Conservation (phyloP, 2,329 filamentous ascomycete species). For the Claviceps arundinis region DNA sequence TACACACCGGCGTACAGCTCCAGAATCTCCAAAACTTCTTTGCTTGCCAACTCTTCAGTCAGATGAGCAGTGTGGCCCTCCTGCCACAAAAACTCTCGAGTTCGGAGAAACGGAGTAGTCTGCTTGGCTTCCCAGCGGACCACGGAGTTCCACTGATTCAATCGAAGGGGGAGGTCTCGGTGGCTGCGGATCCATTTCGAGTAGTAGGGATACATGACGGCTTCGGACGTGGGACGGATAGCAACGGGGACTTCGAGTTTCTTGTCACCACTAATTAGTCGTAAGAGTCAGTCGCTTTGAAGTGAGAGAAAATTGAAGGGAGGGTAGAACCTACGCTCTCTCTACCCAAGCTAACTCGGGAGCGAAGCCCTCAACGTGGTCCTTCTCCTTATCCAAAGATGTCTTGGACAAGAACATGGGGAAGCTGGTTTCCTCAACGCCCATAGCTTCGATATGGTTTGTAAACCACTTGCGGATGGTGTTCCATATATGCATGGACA, state of each 20-base stretch:
- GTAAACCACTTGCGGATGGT: slow-evolving; percentile 55
- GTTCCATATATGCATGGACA: slow-evolving; percentile 55
- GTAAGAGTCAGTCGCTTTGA: neutral
- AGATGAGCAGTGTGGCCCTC: slow-evolving; percentile 88
- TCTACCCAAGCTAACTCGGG: slow-evolving; percentile 85
- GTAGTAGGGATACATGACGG: slow-evolving; percentile 93
- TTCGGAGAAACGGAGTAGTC: slow-evolving; percentile 72
- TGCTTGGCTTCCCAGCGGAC: slow-evolving; percentile 97
- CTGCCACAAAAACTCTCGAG: slow-evolving; percentile 95
- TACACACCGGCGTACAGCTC: slow-evolving; percentile 89
- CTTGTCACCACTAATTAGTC: slow-evolving; percentile 61
- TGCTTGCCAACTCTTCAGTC: slow-evolving; percentile 64
- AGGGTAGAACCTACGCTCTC: slow-evolving; percentile 46
- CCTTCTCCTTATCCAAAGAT: slow-evolving; percentile 78
- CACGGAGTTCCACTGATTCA: slow-evolving; percentile 96
- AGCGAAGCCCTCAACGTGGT: slow-evolving; percentile 97
- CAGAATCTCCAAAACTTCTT: slow-evolving; percentile 85
- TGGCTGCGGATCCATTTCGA: slow-evolving; percentile 95
- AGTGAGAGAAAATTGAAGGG: neutral
- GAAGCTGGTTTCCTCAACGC: slow-evolving; percentile 92
- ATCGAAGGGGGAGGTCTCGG: slow-evolving; percentile 79
- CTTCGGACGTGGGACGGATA: slow-evolving; percentile 55
- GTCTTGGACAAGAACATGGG: slow-evolving; percentile 90
- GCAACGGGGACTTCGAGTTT: slow-evolving; percentile 72
- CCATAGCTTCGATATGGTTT: slow-evolving; percentile 72